A percentile compares a stretch with the other conserved stretches of the same genome.
Evolutionary conservation across 208 protist genomes (phyloP).

Genomic region (Zelonia costaricensis): DNA sequence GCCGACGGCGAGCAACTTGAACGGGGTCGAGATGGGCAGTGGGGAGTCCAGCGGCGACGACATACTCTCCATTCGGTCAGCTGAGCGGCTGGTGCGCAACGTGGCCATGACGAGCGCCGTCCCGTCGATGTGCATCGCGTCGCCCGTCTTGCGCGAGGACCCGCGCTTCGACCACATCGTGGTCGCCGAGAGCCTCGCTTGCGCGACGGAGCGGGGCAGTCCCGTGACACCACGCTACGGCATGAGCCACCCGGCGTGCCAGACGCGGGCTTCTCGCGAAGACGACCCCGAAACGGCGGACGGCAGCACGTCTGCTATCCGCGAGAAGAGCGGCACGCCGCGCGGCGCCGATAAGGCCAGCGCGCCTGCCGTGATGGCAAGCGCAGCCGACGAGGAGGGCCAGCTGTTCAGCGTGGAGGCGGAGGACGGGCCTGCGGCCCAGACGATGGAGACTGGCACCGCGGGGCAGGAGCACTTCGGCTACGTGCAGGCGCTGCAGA

Average conservation of each 20-base stretch:
- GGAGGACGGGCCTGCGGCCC: background rate
- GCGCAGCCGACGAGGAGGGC: background rate
- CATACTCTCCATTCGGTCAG: background rate
- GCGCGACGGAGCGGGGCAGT: background rate
- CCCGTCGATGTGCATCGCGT: constrained; percentile 4
- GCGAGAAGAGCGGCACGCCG: too few species aligned
- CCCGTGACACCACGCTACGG: constrained; percentile 3
- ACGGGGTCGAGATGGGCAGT: background rate
- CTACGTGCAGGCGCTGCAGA: constrained; percentile 45
- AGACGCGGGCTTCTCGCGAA: too few species aligned
- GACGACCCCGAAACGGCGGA: too few species aligned
- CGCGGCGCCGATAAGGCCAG: too few species aligned
- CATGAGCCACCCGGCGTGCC: background rate
- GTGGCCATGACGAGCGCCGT: constrained; percentile 9
- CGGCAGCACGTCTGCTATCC: background rate
- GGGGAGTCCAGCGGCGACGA: too few species aligned
- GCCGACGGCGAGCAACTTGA: constrained; percentile 3
- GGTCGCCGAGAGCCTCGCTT: constrained; percentile 1
- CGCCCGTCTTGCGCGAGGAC: constrained; percentile 11
- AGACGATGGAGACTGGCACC: too few species aligned
- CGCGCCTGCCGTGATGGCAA: too few species aligned
- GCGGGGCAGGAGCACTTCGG: constrained; percentile 42
- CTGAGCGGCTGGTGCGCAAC: constrained; percentile 3
- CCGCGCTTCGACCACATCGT: constrained; percentile 16
- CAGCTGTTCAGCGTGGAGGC: background rate